Conservation (phyloP, 2,329 filamentous ascomycete species). For the Fusarium algeriense region DNA sequence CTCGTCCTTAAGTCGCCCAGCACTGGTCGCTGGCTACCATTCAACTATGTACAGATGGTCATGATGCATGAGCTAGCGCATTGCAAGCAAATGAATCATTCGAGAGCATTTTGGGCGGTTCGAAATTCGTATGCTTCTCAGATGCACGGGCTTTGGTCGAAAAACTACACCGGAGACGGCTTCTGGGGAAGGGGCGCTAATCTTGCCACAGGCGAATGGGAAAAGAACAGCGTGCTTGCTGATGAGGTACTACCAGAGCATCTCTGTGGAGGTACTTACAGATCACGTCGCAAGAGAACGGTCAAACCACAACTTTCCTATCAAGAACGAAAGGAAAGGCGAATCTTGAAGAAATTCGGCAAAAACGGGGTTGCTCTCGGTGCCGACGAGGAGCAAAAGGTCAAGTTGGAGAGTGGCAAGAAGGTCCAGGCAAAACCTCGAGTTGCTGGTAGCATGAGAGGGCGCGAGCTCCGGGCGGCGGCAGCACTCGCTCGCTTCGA, state of each 20-base stretch:
- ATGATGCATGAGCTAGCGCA: slow-evolving; percentile 95
- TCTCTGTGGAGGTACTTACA: slow-evolving; percentile 85
- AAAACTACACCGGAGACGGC: slow-evolving; percentile 82
- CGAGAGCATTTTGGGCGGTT: slow-evolving; percentile 82
- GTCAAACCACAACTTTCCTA: slow-evolving; percentile 69
- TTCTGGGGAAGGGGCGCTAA: slow-evolving; percentile 81
- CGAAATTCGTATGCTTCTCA: slow-evolving; percentile 78
- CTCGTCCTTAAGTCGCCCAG: slow-evolving; percentile 79
- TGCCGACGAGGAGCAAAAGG: slow-evolving; percentile 74
- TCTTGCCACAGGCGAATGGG: slow-evolving; percentile 71
- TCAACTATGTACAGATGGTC: slow-evolving; percentile 89
- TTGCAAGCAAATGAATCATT: slow-evolving; percentile 93
- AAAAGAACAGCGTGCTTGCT: slow-evolving; percentile 63
- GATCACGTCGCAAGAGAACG: slow-evolving; percentile 69
- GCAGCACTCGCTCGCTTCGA: slow-evolving; percentile 82
- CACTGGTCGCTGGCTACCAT: slow-evolving; percentile 79
- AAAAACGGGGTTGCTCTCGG: slow-evolving; percentile 76
- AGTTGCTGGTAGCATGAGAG: slow-evolving; percentile 79
- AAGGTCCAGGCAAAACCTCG: slow-evolving; percentile 74
- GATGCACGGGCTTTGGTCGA: slow-evolving; percentile 77
- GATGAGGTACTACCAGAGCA: slow-evolving; percentile 75
- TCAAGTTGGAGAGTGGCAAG: slow-evolving; percentile 75
- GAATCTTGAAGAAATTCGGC: slow-evolving; percentile 83
- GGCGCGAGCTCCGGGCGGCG: slow-evolving; percentile 80
- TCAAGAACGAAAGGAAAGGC: slow-evolving; percentile 77